phyloP scores from a whole-genome alignment of 306 rosid genomes.

The Hippophae gyantsensis region DNA sequence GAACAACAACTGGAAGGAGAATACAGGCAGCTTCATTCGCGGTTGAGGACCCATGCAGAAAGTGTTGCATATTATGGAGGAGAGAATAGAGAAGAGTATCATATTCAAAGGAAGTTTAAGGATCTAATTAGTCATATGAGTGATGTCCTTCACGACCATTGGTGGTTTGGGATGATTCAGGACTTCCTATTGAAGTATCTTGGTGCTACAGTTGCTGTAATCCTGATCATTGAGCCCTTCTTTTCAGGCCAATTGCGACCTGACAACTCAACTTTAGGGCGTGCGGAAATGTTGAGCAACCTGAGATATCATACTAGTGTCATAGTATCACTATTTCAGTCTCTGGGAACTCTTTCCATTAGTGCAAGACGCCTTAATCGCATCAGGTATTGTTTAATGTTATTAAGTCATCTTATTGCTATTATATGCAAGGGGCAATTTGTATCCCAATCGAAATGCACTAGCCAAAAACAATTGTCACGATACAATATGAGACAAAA shows the following conservation, averaged over 20 bases:
- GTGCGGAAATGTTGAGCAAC: constrained; percentile 99
- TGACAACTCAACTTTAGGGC: constrained; percentile 93
- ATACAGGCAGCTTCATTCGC: constrained; percentile 88
- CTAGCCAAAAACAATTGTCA: too few relatives aligned
- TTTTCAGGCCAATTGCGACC: constrained; percentile 88
- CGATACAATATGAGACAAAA: too few relatives aligned
- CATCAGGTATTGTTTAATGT: constrained; percentile 53
- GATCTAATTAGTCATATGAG: constrained; percentile 53
- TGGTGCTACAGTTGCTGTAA: constrained; percentile 96
- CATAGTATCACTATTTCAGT: constrained; percentile 83
- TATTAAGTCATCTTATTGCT: too few relatives aligned
- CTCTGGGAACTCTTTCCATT: constrained; percentile 89
- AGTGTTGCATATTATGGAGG: constrained; percentile 98
- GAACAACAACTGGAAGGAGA: constrained; percentile 99
- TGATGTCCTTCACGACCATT: constrained; percentile 73
- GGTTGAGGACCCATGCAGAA: constrained; percentile 93
- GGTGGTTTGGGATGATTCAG: constrained; percentile 99
- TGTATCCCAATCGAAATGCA: too few relatives aligned
- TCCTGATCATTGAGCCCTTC: constrained; percentile 92
- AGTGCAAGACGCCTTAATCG: constrained; percentile 90
- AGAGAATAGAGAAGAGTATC: constrained; percentile 78
- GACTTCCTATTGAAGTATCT: constrained; percentile 90
- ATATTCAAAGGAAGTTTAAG: constrained; percentile 77
- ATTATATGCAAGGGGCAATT: too few relatives aligned
- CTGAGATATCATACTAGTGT: constrained; percentile 98